These are phyloP conservation scores for Lipomyces mesembrius DNA, from an alignment of 805 yeast species.

Conservation along the genomic window DNA sequence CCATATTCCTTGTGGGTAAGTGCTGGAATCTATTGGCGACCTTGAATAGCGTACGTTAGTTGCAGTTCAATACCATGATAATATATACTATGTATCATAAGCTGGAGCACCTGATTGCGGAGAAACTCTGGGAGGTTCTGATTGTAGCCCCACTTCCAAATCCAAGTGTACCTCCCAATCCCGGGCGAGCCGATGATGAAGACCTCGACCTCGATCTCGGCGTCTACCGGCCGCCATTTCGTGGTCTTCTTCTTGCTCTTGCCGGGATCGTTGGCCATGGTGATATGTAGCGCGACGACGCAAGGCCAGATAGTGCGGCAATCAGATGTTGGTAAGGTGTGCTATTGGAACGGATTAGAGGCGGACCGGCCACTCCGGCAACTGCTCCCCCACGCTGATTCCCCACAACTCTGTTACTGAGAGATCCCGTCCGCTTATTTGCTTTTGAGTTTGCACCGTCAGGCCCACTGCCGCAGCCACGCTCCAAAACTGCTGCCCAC, in stretches of 20 bases:
- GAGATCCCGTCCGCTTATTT: too few relatives aligned
- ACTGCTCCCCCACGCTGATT: not conserved
- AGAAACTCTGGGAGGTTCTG: not conserved
- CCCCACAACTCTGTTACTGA: not conserved
- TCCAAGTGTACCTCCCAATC: not conserved
- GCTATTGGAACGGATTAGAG: too few relatives aligned
- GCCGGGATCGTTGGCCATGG: not conserved
- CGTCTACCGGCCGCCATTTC: not conserved
- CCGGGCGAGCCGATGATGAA: not conserved
- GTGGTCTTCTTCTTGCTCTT: not conserved
- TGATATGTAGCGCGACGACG: not conserved
- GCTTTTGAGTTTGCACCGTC: not conserved
- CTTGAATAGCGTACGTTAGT: not conserved
- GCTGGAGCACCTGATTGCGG: not conserved
- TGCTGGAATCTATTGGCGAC: slow-evolving; percentile 1
- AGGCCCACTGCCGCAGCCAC: not conserved
- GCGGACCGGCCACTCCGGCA: not conserved
- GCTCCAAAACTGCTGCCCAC: not conserved
- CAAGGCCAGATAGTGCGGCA: not conserved
- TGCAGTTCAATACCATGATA: not conserved
- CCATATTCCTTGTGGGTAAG: not conserved
- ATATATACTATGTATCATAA: not conserved
- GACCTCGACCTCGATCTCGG: not conserved
- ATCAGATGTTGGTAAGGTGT: too few relatives aligned
- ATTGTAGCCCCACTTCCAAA: slow-evolving; percentile 1